Evolutionary conservation across 176 grass and related monocot species (phyloP).

Genomic region (Avena sativa): DNA sequence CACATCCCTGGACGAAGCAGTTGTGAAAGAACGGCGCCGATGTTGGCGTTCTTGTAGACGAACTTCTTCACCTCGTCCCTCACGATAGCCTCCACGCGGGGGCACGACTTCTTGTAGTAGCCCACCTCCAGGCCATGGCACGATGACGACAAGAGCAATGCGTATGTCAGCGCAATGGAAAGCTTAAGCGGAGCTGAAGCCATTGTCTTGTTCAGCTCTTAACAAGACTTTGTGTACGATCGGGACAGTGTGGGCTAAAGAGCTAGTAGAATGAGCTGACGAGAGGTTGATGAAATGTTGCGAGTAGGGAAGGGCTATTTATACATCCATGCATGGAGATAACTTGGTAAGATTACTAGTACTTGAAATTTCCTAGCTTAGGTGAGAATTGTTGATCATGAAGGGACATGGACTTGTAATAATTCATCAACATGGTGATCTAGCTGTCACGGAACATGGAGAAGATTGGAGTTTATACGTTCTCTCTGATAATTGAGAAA

Average conservation of each 20-base stretch:
- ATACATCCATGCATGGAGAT: background rate
- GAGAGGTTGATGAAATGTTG: background rate
- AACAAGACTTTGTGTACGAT: background rate
- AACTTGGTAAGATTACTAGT: background rate
- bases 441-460: too few species aligned
- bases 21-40: conserved; percentile 65
- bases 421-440: too few species aligned
- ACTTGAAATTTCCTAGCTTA: background rate
- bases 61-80: conserved; percentile 12
- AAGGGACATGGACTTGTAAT: too few species aligned
- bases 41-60: conserved; percentile 24
- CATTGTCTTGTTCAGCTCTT: background rate
- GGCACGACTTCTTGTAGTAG: conserved; percentile 23
- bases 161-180: background rate
- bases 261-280: background rate
- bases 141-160: background rate
- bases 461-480: too few species aligned
- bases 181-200: background rate
- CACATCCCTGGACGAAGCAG: conserved; percentile 58
- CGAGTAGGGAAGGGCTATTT: background rate
- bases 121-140: conserved; percentile 1
- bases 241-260: background rate
- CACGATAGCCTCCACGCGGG: conserved; percentile 19
- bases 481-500: too few species aligned
- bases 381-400: too few species aligned